Base-by-base conservation (phyloP, 1,284 basidiomycete genomes). In the Malassezia yamatoensis region DNA sequence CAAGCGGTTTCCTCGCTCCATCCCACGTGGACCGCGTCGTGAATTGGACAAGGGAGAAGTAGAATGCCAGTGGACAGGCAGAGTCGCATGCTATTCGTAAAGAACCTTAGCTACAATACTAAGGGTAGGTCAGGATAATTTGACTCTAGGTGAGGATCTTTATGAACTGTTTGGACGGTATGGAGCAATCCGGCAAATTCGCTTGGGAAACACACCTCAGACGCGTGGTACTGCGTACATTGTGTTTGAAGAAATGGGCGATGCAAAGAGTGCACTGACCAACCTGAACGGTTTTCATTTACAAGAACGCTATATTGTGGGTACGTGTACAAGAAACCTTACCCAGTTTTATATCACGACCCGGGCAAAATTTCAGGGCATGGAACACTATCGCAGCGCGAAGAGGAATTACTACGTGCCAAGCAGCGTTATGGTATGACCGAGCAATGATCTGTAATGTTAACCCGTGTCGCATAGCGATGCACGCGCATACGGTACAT, bases 91-190 rank as follows among this genome's bases (percentile, higher is more conserved):
- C 60, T 75, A 21, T 73, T 70, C 42, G 69, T 74, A 58, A 74
- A 77, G 78, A 93, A 93, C 70, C 78, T 93, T 59, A 93, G 90
- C 77, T 98, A 96, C 79, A 85, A 86, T 76, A 96, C 93, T 66
- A 87, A 58, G 21, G 70, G 70, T 41, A 62, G 55, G 51, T 61
- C 41, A 37, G 41, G 35, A 46, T 43, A 15, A 29, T 33, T 24
- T 3, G 18, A 11, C 29, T 62, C 16, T 72, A 18, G 91, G 90
- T 45, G 85, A 90, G 57, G 91, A 96, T 76, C 78, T 96, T 62
- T 96, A 96, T 77, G 93, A 98, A 77, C 81, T 98, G 56, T 98
- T 98, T 72, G 93, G 91, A 53, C 87, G 90, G 61, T 98, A 98
- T 78, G 93, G 93, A 41, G 88, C 88, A 64, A 90, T 98, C 70